Evolutionary conservation across 495 filamentous ascomycete species (phyloP).

Genomic region (Parathielavia hyrcaniae): DNA sequence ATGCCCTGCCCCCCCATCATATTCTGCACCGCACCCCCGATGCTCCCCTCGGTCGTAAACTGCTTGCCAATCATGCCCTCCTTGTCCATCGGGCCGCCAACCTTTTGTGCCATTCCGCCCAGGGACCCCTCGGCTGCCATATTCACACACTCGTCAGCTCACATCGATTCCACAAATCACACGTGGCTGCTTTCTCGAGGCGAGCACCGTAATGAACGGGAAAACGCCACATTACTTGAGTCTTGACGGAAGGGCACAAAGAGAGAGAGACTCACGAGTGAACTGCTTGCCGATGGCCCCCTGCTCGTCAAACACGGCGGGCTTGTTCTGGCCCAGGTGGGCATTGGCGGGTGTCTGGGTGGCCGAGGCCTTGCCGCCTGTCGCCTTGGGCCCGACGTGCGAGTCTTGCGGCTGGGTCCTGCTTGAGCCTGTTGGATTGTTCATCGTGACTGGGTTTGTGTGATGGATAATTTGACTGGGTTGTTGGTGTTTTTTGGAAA

Average conservation of each 20-base stretch:
- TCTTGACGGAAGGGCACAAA: not conserved
- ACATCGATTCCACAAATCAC: not conserved
- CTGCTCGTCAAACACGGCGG: slow-evolving; percentile 32
- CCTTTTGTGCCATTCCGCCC: slow-evolving; percentile 44
- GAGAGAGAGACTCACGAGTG: slow-evolving; percentile 19
- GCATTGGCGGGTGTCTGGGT: slow-evolving; percentile 24
- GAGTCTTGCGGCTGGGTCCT: slow-evolving; percentile 13
- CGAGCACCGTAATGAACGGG: too few relatives aligned
- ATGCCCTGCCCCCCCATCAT: slow-evolving; percentile 27
- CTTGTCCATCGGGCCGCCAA: slow-evolving; percentile 51
- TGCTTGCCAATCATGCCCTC: slow-evolving; percentile 45
- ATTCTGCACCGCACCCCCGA: slow-evolving; percentile 43
- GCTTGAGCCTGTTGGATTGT: not conserved
- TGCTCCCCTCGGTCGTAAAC: slow-evolving; percentile 44
- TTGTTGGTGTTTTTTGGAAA: too few relatives aligned
- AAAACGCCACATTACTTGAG: too few relatives aligned
- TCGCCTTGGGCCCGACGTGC: slow-evolving; percentile 21
- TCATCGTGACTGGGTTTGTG: not conserved
- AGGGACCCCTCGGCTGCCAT: slow-evolving; percentile 43
- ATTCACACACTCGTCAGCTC: not conserved
- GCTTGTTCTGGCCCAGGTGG: slow-evolving; percentile 20
- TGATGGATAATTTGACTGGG: too few relatives aligned
- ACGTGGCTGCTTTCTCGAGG: too few relatives aligned
- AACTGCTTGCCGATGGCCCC: slow-evolving; percentile 39
- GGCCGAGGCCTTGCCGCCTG: slow-evolving; percentile 21